Conservation (phyloP, 345 rosid species). For the Hibiscus syriacus region DNA sequence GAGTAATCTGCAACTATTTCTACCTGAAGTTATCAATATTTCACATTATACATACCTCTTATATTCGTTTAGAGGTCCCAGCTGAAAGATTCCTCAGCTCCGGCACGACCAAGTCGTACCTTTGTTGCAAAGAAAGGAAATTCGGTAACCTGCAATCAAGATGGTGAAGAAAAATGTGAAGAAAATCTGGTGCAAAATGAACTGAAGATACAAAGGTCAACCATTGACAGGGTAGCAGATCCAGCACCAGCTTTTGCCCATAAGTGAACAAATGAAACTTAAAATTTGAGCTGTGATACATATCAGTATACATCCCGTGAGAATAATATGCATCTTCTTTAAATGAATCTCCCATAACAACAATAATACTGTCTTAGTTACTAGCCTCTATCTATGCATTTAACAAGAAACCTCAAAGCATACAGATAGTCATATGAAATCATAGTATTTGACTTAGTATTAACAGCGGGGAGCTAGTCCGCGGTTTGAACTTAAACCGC, state of each 20-base stretch:
- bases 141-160: constrained; percentile 46
- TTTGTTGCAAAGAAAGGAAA: constrained; percentile 73
- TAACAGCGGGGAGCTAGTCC: neutral
- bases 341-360: neutral
- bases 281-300: neutral
- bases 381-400: neutral
- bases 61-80: constrained; percentile 64
- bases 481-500: neutral
- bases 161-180: neutral
- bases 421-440: neutral
- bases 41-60: constrained; percentile 47
- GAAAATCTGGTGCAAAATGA: neutral
- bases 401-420: neutral
- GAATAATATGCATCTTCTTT: neutral
- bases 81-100: constrained; percentile 62
- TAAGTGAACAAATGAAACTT: neutral
- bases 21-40: neutral
- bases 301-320: neutral
- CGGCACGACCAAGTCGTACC: constrained; percentile 60
- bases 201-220: constrained; percentile 21
- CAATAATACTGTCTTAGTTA: neutral
- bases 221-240: constrained; percentile 83
- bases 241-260: constrained; percentile 82
- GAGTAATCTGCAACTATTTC: neutral
- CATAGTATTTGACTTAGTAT: neutral